phyloP scores from a whole-genome alignment of 2,329 filamentous ascomycete species.

The Fusarium gaditjirri region DNA sequence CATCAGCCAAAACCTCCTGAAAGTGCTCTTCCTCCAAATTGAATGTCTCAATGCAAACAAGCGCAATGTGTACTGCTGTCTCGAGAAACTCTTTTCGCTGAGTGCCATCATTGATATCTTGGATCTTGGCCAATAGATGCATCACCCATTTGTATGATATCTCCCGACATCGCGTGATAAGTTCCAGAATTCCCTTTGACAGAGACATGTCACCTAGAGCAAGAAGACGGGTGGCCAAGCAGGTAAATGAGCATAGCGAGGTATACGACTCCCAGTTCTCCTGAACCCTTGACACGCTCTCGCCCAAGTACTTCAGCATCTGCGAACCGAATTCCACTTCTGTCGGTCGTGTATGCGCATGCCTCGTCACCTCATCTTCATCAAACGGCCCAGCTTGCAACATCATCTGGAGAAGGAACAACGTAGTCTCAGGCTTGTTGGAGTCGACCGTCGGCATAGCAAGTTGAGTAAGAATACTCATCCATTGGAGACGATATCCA shows the following conservation, averaged over 20 bases:
- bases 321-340: slow-evolving; percentile 15
- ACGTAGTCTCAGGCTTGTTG: slow-evolving; percentile 34
- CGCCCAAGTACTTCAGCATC: not conserved
- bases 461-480: slow-evolving; percentile 37
- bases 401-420: slow-evolving; percentile 37
- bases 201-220: slow-evolving; percentile 4
- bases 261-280: slow-evolving; percentile 41
- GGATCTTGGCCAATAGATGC: not conserved
- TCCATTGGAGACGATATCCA: slow-evolving; percentile 36
- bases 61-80: slow-evolving; percentile 1
- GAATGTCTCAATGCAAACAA: slow-evolving; percentile 32
- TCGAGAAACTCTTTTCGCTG: slow-evolving; percentile 20
- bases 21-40: slow-evolving; percentile 12
- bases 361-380: not conserved
- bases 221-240: slow-evolving; percentile 30
- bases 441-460: slow-evolving; percentile 39
- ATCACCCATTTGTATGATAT: slow-evolving; percentile 25
- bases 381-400: slow-evolving; percentile 30
- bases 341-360: not conserved
- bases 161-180: slow-evolving; percentile 8
- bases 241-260: slow-evolving; percentile 26
- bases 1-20: not conserved
- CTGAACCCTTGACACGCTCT: slow-evolving; percentile 9
- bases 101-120: not conserved
- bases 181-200: not conserved